phyloP scores from a whole-genome alignment of 2,329 filamentous ascomycete species.

The Scopulariopsis brevicaulis region DNA sequence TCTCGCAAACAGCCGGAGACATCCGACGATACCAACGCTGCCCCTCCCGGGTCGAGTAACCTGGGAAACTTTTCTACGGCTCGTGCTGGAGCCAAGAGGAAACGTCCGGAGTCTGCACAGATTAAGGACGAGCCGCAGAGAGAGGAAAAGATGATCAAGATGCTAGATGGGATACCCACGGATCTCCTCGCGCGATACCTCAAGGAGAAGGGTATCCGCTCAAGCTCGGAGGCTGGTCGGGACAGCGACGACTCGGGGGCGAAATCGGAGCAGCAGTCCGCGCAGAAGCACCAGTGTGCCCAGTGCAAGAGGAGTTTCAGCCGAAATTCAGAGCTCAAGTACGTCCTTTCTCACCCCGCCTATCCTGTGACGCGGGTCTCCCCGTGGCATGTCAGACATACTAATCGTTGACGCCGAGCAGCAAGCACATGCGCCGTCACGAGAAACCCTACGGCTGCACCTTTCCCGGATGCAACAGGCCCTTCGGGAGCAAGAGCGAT shows the following conservation, averaged over 20 bases:
- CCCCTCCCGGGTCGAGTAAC: background rate
- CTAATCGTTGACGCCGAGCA: slow-evolving; percentile 22
- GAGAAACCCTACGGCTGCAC: slow-evolving; percentile 75
- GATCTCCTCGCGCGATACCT: slow-evolving; percentile 20
- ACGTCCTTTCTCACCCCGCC: slow-evolving; percentile 12
- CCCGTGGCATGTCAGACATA: background rate
- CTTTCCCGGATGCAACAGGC: slow-evolving; percentile 53
- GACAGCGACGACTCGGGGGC: background rate
- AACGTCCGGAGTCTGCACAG: background rate
- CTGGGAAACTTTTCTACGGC: background rate
- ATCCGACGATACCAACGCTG: background rate
- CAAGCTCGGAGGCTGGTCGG: background rate
- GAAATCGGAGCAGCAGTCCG: background rate
- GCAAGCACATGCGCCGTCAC: slow-evolving; percentile 79
- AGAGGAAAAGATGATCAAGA: slow-evolving; percentile 1
- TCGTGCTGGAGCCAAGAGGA: background rate
- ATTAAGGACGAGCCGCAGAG: background rate
- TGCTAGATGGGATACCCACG: slow-evolving; percentile 17
- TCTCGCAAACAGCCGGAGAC: background rate
- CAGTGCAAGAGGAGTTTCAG: slow-evolving; percentile 38
- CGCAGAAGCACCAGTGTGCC: slow-evolving; percentile 1
- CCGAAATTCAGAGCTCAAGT: slow-evolving; percentile 48
- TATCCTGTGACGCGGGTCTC: background rate
- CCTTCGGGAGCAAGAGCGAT: slow-evolving; percentile 86
- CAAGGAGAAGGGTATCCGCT: slow-evolving; percentile 2